Percentiles rank a stretch among this genome's conserved stretches.
phyloP scores from a whole-genome alignment of 2,329 filamentous ascomycete species.

The Fusarium nematophilum region DNA sequence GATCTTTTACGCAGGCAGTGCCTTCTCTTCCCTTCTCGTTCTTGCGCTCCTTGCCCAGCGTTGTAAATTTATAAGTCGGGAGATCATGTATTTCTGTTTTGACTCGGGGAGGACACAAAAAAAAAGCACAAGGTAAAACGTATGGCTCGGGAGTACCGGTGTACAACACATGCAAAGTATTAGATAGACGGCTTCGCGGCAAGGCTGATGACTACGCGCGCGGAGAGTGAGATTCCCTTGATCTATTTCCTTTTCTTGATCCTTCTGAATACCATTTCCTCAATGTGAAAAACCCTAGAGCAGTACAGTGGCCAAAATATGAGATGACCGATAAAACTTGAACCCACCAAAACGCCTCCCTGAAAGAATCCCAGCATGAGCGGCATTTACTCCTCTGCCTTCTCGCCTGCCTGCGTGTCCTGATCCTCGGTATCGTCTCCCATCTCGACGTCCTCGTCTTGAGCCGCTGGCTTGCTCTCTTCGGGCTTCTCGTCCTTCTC shows the following conservation, averaged over 20 bases:
- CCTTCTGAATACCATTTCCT: conserved; percentile 24
- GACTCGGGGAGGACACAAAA: background rate
- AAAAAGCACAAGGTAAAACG: conserved; percentile 2
- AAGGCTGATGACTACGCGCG: conserved; percentile 20
- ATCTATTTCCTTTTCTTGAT: conserved; percentile 13
- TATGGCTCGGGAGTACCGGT: conserved; percentile 27
- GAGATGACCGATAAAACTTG: conserved; percentile 27
- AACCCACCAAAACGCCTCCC: conserved; percentile 42
- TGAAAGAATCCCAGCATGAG: conserved; percentile 14
- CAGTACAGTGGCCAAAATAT: conserved; percentile 26
- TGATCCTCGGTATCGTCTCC: conserved; percentile 58
- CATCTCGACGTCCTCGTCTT: conserved; percentile 64
- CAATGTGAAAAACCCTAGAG: conserved; percentile 16
- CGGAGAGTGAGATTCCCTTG: conserved; percentile 14
- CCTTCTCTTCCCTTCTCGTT: background rate
- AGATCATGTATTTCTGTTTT: conserved; percentile 21
- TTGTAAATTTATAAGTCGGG: conserved; percentile 1
- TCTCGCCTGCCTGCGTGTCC: conserved; percentile 50
- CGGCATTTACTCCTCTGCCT: conserved; percentile 47
- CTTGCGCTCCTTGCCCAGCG: conserved; percentile 11
- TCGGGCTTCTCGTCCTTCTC: conserved; percentile 44
- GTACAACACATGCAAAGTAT: conserved; percentile 29
- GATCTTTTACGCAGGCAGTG: conserved; percentile 23
- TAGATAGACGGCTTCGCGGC: conserved; percentile 44
- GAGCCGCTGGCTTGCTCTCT: conserved; percentile 48